A percentile compares a stretch with the other conserved stretches of the same genome.
Conservation (phyloP, 495 filamentous ascomycete genomes). For the Penicillium manginii region DNA sequence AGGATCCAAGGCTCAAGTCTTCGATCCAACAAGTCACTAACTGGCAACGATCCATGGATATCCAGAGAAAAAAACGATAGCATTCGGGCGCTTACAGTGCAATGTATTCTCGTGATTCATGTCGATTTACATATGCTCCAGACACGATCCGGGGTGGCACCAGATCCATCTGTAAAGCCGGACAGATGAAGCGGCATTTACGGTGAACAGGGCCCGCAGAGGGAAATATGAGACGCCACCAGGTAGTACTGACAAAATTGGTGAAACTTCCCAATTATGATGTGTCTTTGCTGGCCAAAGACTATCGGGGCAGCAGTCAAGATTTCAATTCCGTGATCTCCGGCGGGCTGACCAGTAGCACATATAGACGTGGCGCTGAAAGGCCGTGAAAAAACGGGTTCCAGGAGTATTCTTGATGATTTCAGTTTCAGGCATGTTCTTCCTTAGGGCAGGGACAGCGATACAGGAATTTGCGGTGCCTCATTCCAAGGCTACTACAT, state of each 20-base stretch:
- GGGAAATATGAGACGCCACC: not conserved
- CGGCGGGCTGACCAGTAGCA: not conserved
- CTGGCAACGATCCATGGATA: too few species aligned
- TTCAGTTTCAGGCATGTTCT: not conserved
- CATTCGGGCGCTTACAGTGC: not conserved
- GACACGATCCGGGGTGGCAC: not conserved
- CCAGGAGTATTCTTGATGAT: not conserved
- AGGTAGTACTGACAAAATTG: not conserved
- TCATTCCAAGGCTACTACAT: too few species aligned
- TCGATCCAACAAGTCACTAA: too few species aligned
- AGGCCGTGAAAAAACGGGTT: not conserved
- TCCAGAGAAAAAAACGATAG: too few species aligned
- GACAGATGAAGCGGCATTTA: not conserved
- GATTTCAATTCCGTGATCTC: not conserved
- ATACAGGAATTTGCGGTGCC: too few species aligned
- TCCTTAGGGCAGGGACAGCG: not conserved
- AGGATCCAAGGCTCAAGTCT: too few species aligned
- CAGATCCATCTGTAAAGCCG: constrained; percentile 1
- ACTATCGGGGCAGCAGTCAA: not conserved
- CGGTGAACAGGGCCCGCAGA: not conserved
- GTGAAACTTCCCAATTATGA: not conserved
- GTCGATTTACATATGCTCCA: not conserved
- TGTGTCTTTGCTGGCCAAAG: not conserved
- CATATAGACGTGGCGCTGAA: not conserved
- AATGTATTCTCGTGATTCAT: not conserved